These are phyloP conservation scores for Tothia fuscella DNA, from an alignment of 2,329 filamentous ascomycete species.

Conservation along the genomic window DNA sequence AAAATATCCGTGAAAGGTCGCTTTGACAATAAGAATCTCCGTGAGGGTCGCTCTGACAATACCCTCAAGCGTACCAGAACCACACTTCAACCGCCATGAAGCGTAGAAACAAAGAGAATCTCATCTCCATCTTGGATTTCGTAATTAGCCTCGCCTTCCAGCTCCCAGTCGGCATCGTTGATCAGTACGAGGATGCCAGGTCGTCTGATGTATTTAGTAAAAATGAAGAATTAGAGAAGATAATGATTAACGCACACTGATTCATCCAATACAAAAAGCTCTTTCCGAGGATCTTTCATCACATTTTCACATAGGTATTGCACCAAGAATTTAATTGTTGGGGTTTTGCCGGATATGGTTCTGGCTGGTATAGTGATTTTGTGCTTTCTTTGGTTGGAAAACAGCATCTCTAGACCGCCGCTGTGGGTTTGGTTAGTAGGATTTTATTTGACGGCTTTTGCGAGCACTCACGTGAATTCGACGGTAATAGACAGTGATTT, in stretches of 20 bases:
- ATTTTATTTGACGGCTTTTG: conserved; percentile 6
- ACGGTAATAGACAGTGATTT: conserved; percentile 47
- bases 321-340: conserved; percentile 67
- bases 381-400: conserved; percentile 69
- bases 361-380: conserved; percentile 53
- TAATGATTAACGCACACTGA: conserved; percentile 58
- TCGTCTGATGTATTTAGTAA: conserved; percentile 45
- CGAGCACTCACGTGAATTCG: conserved; percentile 54
- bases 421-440: conserved; percentile 35
- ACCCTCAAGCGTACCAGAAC: too few species aligned
- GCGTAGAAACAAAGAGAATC: conserved; percentile 89
- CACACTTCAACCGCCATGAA: conserved; percentile 65
- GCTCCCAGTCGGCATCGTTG: conserved; percentile 96
- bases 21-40: too few species aligned
- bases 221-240: conserved; percentile 11
- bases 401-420: conserved; percentile 89
- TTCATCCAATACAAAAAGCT: conserved; percentile 78
- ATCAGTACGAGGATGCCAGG: conserved; percentile 93
- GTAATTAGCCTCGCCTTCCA: conserved; percentile 89
- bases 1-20: too few species aligned
- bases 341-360: conserved; percentile 45
- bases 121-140: conserved; percentile 72
- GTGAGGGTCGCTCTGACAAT: too few species aligned
- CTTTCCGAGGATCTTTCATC: conserved; percentile 76
- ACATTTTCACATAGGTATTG: conserved; percentile 64